Evolutionary conservation across 176 grass and related monocot genomes (phyloP).

Genomic region (Eragrostis curvula): DNA sequence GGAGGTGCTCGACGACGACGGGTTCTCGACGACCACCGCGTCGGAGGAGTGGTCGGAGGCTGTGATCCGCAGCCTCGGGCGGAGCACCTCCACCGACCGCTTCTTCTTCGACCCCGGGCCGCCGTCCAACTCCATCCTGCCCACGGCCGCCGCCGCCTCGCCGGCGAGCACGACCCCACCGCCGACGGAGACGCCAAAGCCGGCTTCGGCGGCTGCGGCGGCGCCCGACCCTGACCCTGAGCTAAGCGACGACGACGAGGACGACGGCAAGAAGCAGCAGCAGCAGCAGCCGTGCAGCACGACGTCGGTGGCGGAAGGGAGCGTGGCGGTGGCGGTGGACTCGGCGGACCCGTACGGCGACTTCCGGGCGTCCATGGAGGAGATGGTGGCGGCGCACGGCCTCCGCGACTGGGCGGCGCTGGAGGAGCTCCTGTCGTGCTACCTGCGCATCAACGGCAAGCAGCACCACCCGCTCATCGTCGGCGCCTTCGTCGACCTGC

Average conservation of each 20-base stretch:
- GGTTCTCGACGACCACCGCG: constrained; percentile 33
- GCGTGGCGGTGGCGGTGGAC: constrained; percentile 68
- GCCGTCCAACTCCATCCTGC: constrained; percentile 47
- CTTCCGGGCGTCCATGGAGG: constrained; percentile 93
- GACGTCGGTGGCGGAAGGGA: constrained; percentile 48
- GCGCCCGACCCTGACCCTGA: neutral
- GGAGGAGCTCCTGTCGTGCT: constrained; percentile 82
- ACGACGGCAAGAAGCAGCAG: neutral
- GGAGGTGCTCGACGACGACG: neutral
- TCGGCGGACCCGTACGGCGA: constrained; percentile 76
- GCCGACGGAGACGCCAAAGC: too few relatives aligned
- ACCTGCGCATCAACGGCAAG: constrained; percentile 74
- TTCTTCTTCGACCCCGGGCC: constrained; percentile 73
- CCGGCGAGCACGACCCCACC: neutral
- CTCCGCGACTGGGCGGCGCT: constrained; percentile 67
- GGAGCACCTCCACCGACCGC: constrained; percentile 41
- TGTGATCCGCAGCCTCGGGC: constrained; percentile 49
- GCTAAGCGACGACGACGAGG: neutral
- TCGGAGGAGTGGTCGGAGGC: constrained; percentile 56
- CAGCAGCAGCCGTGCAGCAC: neutral
- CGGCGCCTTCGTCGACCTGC: constrained; percentile 73
- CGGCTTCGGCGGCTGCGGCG: too few relatives aligned
- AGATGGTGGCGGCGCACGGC: constrained; percentile 82
- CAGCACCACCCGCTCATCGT: constrained; percentile 70
- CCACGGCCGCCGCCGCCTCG: neutral